These are phyloP conservation scores for Candida pseudoglaebosa DNA, from an alignment of 805 yeast genomes.

Conservation along the genomic window DNA sequence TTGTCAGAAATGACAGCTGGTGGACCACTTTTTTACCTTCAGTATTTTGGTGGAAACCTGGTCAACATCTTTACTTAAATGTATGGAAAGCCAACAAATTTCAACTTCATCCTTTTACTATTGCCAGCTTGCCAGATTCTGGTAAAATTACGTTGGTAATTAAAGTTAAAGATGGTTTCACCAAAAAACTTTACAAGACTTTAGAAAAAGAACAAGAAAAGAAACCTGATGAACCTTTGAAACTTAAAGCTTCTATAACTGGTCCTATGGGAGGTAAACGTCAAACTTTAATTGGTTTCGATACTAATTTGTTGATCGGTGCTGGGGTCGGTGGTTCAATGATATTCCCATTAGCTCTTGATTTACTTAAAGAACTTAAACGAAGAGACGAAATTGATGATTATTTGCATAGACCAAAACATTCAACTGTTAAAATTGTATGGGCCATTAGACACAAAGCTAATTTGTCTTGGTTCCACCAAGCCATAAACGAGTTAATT, in stretches of 20 bases:
- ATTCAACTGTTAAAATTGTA: slow-evolving; percentile 23
- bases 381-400: slow-evolving; percentile 24
- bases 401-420: slow-evolving; percentile 28
- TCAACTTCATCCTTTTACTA: slow-evolving; percentile 48
- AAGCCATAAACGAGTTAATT: slow-evolving; percentile 26
- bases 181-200: slow-evolving; percentile 29
- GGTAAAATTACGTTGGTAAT: slow-evolving; percentile 40
- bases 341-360: slow-evolving; percentile 42
- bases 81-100: slow-evolving; percentile 33
- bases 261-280: slow-evolving; percentile 47
- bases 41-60: slow-evolving; percentile 43
- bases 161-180: slow-evolving; percentile 41
- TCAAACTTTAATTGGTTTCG: slow-evolving; percentile 41
- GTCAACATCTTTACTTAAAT: slow-evolving; percentile 44
- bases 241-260: slow-evolving; percentile 32
- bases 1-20: slow-evolving; percentile 21
- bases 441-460: slow-evolving; percentile 27
- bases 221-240: slow-evolving; percentile 12
- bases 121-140: slow-evolving; percentile 34
- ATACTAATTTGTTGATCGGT: slow-evolving; percentile 32
- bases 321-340: slow-evolving; percentile 49
- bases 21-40: slow-evolving; percentile 28
- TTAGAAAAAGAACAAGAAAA: slow-evolving; percentile 18
- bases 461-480: slow-evolving; percentile 35
- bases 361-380: slow-evolving; percentile 28